A percentile compares a stretch with the other conserved stretches of the same genome.
Evolutionary conservation across 177 flowering plant species (phyloP).

Genomic region (Vitis hybrid): DNA sequence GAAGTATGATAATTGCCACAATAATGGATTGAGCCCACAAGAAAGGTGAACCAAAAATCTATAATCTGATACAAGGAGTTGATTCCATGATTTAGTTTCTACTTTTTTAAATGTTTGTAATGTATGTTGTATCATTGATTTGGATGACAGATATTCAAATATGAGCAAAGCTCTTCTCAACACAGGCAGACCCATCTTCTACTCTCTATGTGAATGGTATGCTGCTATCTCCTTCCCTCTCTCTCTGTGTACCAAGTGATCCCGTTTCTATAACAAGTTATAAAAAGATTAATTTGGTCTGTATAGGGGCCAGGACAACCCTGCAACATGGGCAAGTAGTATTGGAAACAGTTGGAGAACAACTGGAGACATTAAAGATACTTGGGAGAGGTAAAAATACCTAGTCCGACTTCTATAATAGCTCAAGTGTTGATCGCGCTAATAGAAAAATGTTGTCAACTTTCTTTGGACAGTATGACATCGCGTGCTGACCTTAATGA

Average conservation of each 20-base stretch:
- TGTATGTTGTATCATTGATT: no score
- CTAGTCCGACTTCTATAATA: no score
- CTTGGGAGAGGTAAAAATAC: slow-evolving; percentile 55
- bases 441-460: no score
- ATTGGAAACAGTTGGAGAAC: slow-evolving; percentile 90
- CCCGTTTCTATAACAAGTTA: no score
- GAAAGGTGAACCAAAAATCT: slow-evolving; percentile 41
- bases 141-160: slow-evolving; percentile 46
- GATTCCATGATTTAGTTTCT: neutral
- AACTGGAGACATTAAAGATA: slow-evolving; percentile 72
- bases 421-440: no score
- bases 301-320: slow-evolving; percentile 66
- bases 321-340: slow-evolving; percentile 74
- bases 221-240: no score
- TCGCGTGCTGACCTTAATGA: slow-evolving; percentile 69
- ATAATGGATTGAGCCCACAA: slow-evolving; percentile 45
- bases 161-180: slow-evolving; percentile 71
- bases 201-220: slow-evolving; percentile 84
- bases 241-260: no score
- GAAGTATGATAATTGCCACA: slow-evolving; percentile 84
- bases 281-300: no score
- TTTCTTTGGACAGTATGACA: slow-evolving; percentile 35
- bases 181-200: slow-evolving; percentile 69
- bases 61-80: no score
- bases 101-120: neutral